Evolutionary conservation across 1,284 basidiomycete genomes (phyloP), one percentile per base, ranked within the genome.

Genomic region (Melampsora larici-populina): DNA sequence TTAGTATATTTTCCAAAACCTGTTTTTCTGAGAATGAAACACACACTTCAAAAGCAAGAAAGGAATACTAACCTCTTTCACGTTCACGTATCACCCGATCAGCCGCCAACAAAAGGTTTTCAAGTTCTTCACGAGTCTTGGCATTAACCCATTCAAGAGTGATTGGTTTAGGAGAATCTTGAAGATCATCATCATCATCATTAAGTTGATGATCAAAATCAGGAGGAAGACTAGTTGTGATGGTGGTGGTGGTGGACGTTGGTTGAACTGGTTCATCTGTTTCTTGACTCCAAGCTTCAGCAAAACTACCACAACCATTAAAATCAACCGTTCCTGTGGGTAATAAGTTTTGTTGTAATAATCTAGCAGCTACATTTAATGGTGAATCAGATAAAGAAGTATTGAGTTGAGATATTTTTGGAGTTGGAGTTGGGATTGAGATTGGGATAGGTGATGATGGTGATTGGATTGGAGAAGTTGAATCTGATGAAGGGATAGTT

Each of bases 61-160:
- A 40, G 66, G 48, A 43, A 24, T 18, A 83, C 88, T 78, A 82
- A 91, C 92, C 91, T 81, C 87, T 87, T 84, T 92, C 91, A 63
- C 91, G 87, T 78, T 89, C 89, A 81, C 88, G 89, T 79, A 94
- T 92, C 65, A 92, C 85, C 75, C 86, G 87, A 79, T 90, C 79
- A n/a, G 83, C 83, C 36, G 81, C 80, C 6, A 76, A 58, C 17
- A 84, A 79, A 76, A 83, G 49, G 26, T 29, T 62, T 62, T 79
- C 79, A 9, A 80, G 62, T 74, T 80, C 80, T 70, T 80, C 79
- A 29, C 78, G 69, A n/a, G 77, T 78, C 49, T 78, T 79, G 17
- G 67, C 76, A 33, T 73, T 69, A 13, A 80, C 67, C 80, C 89
- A 1, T 90, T 91, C 82, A 89, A 89, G 58, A 88, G 83, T 64